phyloP scores from a whole-genome alignment of 2,329 filamentous ascomycete species.

The Verticillium nubilum region DNA sequence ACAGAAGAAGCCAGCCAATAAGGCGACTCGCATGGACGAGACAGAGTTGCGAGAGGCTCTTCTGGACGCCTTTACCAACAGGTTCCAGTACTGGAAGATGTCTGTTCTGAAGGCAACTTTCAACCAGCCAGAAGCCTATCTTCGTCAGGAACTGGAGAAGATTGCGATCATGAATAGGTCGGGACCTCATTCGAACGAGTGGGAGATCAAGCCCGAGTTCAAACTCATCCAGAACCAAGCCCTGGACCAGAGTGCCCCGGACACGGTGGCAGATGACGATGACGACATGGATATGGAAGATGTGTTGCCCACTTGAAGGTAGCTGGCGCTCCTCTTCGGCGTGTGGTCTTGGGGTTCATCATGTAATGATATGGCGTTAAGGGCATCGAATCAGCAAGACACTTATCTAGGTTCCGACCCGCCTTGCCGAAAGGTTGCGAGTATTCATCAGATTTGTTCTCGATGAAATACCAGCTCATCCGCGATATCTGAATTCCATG shows the following conservation, averaged over 20 bases:
- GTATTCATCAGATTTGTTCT: neutral
- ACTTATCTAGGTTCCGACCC: neutral
- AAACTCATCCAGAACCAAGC: constrained; percentile 7
- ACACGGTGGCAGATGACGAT: constrained; percentile 57
- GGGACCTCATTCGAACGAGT: constrained; percentile 80
- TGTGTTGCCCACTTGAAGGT: constrained; percentile 36
- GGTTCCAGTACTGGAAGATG: constrained; percentile 71
- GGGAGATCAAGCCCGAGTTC: constrained; percentile 66
- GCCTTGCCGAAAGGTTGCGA: neutral
- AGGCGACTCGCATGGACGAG: constrained; percentile 84
- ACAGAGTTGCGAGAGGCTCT: constrained; percentile 83
- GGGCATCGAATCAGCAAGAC: neutral
- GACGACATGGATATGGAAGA: constrained; percentile 74
- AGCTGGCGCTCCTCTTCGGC: neutral
- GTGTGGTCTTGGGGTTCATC: neutral
- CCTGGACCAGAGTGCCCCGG: constrained; percentile 33
- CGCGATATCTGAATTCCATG: no score
- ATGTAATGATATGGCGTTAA: neutral
- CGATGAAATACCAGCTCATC: no score
- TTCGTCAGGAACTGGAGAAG: constrained; percentile 78
- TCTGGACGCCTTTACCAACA: constrained; percentile 71
- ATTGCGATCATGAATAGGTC: constrained; percentile 78
- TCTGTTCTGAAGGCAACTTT: constrained; percentile 33
- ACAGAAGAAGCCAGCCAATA: constrained; percentile 66
- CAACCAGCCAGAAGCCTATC: constrained; percentile 86